Conservation (phyloP, 2,329 filamentous ascomycete genomes). For the Apiospora koreana region DNA sequence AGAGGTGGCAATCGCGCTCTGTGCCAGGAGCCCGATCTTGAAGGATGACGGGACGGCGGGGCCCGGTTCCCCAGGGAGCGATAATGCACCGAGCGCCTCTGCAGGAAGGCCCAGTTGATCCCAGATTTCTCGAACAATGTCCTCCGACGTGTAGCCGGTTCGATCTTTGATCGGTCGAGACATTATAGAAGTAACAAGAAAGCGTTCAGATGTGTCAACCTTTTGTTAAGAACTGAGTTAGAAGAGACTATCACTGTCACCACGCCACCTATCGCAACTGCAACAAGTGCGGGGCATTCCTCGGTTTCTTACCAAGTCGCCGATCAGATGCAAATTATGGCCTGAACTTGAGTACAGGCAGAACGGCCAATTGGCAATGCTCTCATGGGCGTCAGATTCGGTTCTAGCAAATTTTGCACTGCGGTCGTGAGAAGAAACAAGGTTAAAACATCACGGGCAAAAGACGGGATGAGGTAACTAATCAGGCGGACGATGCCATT, state of each 20-base stretch:
- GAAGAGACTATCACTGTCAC: too few relatives aligned
- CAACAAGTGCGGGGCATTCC: too few relatives aligned
- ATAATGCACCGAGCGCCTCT: conserved; percentile 18
- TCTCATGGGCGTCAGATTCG: too few relatives aligned
- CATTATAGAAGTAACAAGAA: neutral
- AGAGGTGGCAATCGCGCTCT: conserved; percentile 51
- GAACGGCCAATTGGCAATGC: too few relatives aligned
- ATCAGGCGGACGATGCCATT: too few relatives aligned
- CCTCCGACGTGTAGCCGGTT: neutral
- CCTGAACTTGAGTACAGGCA: too few relatives aligned
- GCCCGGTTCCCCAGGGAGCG: conserved; percentile 14
- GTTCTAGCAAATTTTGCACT: too few relatives aligned
- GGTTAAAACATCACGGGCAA: too few relatives aligned
- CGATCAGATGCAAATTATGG: neutral
- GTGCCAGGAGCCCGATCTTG: conserved; percentile 54
- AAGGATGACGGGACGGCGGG: conserved; percentile 50
- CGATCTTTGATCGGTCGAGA: neutral
- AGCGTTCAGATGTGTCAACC: neutral
- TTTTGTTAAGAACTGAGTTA: neutral
- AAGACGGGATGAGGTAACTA: too few relatives aligned
- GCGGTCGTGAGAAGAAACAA: too few relatives aligned
- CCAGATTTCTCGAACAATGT: conserved; percentile 23
- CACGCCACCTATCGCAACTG: too few relatives aligned
- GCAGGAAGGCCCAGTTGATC: conserved; percentile 18
- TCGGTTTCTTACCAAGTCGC: neutral